Conservation (phyloP, 176 grass and related monocot species). For the Musa troglodytarum region DNA sequence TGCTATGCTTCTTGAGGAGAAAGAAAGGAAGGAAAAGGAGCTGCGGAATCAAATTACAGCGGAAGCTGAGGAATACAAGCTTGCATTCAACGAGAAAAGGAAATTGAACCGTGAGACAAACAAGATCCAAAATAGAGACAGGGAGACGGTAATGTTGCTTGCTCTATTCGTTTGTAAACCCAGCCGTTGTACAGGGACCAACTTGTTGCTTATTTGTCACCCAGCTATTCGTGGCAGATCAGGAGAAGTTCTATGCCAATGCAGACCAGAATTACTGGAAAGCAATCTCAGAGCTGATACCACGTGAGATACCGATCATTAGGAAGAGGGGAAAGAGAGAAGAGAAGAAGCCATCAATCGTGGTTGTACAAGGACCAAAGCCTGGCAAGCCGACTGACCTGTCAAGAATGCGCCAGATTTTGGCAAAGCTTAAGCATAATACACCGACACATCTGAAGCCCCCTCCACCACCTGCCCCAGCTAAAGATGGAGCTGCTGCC, state of each 20-base stretch:
- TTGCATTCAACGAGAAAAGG: slow-evolving; percentile 6
- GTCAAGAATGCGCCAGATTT: slow-evolving; percentile 8
- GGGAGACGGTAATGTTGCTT: not conserved
- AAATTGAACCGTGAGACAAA: slow-evolving; percentile 11
- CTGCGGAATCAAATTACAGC: not conserved
- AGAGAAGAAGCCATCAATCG: slow-evolving; percentile 16
- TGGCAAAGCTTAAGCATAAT: slow-evolving; percentile 11
- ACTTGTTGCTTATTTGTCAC: not conserved
- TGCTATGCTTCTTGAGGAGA: slow-evolving; percentile 9
- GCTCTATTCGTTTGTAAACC: not conserved
- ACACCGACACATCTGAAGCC: slow-evolving; percentile 3
- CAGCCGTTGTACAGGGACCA: not conserved
- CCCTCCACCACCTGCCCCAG: not conserved
- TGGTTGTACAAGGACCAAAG: slow-evolving; percentile 11
- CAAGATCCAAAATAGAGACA: slow-evolving; percentile 11
- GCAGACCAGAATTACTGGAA: slow-evolving; percentile 16
- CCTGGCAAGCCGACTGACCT: slow-evolving; percentile 14
- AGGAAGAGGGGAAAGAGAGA: not conserved
- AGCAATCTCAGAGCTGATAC: slow-evolving; percentile 9
- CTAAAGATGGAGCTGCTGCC: slow-evolving; percentile 33
- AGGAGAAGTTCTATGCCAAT: slow-evolving; percentile 6
- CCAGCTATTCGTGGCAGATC: slow-evolving; percentile 2
- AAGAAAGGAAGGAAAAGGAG: slow-evolving; percentile 8
- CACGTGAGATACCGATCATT: slow-evolving; percentile 1
- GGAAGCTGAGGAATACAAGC: slow-evolving; percentile 9